phyloP scores from a whole-genome alignment of 805 yeast species.

The Ogataea glucozyma region DNA sequence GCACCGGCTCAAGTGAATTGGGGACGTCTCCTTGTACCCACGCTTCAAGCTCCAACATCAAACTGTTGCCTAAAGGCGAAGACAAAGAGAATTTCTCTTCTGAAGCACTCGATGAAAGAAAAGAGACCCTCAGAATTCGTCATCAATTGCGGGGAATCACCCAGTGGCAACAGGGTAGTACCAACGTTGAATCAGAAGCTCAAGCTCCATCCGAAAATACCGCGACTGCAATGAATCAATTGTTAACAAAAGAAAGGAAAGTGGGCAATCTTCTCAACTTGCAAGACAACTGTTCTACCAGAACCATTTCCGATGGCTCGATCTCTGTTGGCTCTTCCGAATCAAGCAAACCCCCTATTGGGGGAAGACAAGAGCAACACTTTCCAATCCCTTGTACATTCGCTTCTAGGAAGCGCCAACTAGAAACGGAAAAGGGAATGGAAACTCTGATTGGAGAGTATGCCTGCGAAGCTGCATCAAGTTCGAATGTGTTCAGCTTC shows the following conservation, averaged over 20 bases:
- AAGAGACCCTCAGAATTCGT: background rate
- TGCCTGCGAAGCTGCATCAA: background rate
- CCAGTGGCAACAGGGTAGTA: background rate
- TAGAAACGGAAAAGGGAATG: background rate
- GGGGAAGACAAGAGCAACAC: background rate
- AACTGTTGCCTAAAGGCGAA: background rate
- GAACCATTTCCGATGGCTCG: slow-evolving; percentile 1
- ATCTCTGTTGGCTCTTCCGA: background rate
- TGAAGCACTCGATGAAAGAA: background rate
- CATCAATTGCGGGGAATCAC: background rate
- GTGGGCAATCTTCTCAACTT: background rate
- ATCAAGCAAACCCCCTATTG: background rate
- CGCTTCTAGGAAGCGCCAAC: background rate
- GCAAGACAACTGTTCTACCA: background rate
- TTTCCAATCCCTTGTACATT: background rate
- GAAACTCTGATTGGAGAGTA: slow-evolving; percentile 1
- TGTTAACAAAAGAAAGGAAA: background rate
- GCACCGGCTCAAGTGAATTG: background rate
- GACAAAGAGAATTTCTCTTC: background rate
- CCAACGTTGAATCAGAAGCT: background rate
- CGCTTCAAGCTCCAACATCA: background rate
- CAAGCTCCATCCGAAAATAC: background rate
- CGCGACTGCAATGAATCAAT: background rate
- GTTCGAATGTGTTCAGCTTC: background rate
- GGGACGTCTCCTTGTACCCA: slow-evolving; percentile 1